Evolutionary conservation across 2,329 filamentous ascomycete species (phyloP), one percentile per base, ranked within the genome.

Genomic region (Aspergillus tanneri): DNA sequence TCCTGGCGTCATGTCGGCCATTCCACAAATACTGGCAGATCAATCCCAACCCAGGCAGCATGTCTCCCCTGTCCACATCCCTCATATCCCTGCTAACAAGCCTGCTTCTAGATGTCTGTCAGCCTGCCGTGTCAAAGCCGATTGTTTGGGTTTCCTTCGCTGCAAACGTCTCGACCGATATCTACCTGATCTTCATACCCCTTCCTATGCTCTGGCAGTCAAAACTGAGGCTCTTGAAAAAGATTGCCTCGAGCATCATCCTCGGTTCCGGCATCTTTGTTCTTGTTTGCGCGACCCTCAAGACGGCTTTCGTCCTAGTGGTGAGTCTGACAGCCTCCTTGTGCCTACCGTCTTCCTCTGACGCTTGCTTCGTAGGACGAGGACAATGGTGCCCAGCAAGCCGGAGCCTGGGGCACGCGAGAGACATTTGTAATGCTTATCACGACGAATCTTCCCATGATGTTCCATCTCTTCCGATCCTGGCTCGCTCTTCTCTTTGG

Each of bases 101-200:
- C 11, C 0, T 10, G 25, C 37, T 43, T 30, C 37, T 51, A 74
- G 74, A 72, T 55, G 47, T 61, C 37, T 78, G 76, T 52, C 74
- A 76, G 47, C 64, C 73, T 27, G 75, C 74, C n/a, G 70, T 79
- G 4, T 73, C 77, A 0, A 69, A 65, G 12, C 69, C 72, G n/a
- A 65, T 77, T 28, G 64, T 79, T 39, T 77, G 71, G 65, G 69
- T 73, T 10, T 73, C 71, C 5, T 72, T 77, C 45, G 66, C 72
- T 9, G 65, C 75, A 46, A 83, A 81, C 50, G 70, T 81, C 9
- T 50, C 70, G 2, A 83, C 80, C 6, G 80, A 83, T 53, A 50
- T 81, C 4, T 83, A 82, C 49, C 68, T 83, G 11, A 75, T 83
- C 41, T 71, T 74, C n/a, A 80, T 83, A 14, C 79, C 79, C 0